Base-by-base conservation (phyloP, 768 basidiomycete species). In the Phylloporus sp. region DNA sequence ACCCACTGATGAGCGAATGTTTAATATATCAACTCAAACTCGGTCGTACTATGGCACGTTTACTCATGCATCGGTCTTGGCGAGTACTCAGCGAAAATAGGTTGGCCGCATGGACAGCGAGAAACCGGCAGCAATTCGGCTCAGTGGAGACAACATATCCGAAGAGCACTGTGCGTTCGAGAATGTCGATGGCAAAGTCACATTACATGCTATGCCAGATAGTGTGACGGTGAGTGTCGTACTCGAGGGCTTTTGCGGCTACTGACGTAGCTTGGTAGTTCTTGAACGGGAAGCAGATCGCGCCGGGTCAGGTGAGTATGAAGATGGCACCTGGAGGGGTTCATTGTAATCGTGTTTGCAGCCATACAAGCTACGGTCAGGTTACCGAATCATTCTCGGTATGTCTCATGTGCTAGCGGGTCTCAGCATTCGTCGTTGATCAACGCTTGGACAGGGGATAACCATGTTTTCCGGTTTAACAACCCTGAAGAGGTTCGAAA, bases 391-490 rank as follows among this genome's bases (percentile, higher is more conserved):
- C 60, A 99, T 99, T 64, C 79, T 99, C 41, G 95, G 89, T 90
- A 58, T 48, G 78, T 42, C 7, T 44, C 15, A 20, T 21, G 24
- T 24, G 38, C 36, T 26, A 11, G n/a, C 8, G 8, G 18, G 11
- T 53, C 26, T 43, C 21, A 23, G 36, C 24, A 8, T 40, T 32
- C 6, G 28, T 35, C 28, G 22, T 42, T 48, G 45, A 48, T 48
- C 40, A 43, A 47, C 17, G 44, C 46, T 18, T 35, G n/a, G 45
- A 38, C 50, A 90, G 90, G 95, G 44, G 94, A 97, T 56, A 84
- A 92, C 54, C 96, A 99, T 70, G 93, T 98, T 46, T 99, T 99
- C 68, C 81, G 96, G 15, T 98, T 96, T 69, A 98, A 90, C 61
- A 88, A 95, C 59, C 92, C 92, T 1, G 90, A 93, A 65, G 90